phyloP scores from a whole-genome alignment of 176 grass and related monocot species.

The Aegilops speltoides region DNA sequence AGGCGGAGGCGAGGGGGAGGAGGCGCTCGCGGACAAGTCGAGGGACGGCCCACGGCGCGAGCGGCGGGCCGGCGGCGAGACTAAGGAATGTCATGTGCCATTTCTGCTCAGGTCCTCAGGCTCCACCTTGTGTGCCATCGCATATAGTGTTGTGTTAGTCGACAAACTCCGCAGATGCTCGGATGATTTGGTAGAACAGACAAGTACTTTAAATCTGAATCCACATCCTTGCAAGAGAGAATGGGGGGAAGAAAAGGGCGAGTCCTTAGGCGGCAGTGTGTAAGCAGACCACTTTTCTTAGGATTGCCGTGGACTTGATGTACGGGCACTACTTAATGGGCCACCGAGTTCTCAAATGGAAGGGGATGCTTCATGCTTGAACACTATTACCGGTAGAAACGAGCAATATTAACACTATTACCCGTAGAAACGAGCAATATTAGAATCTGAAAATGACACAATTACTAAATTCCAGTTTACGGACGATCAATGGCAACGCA shows the following conservation, averaged over 20 bases:
- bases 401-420: no score
- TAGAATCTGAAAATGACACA: background rate
- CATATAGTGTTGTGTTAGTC: background rate
- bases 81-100: background rate
- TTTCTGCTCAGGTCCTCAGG: background rate
- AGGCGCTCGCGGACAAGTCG: background rate
- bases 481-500: background rate
- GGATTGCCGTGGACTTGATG: background rate
- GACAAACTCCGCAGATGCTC: background rate
- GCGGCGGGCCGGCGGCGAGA: background rate
- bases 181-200: background rate
- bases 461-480: no score
- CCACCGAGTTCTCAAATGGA: background rate
- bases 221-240: background rate
- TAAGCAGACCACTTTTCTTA: background rate
- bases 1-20: background rate
- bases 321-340: background rate
- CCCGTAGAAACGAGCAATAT: no score
- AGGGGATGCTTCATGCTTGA: background rate
- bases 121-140: background rate
- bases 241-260: background rate
- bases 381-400: no score
- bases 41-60: background rate
- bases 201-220: background rate
- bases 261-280: background rate